Percentiles rank a stretch among this genome's conserved stretches.
Conservation (phyloP, 805 yeast genomes). For the Metschnikowia corniflorae region DNA sequence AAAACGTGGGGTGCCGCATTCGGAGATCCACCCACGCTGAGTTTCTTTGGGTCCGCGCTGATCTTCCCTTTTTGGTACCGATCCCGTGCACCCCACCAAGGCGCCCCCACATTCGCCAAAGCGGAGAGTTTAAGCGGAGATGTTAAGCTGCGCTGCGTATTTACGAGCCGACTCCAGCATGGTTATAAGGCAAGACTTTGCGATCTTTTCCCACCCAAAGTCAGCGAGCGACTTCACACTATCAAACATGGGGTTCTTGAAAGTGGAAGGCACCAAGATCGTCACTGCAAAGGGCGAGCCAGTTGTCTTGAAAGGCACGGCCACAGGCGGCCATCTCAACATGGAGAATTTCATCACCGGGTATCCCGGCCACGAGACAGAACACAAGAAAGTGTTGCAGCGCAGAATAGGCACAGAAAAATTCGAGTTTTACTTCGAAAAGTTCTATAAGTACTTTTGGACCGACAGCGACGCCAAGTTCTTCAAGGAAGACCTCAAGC, state of each 20-base stretch:
- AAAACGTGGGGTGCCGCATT: too few species aligned
- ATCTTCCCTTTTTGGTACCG: neutral
- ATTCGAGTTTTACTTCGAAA: conserved; percentile 47
- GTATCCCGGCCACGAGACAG: conserved; percentile 52
- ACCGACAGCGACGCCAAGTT: conserved; percentile 48
- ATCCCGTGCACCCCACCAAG: neutral
- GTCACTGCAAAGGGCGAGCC: conserved; percentile 38
- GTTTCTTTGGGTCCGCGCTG: neutral
- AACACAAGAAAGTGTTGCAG: conserved; percentile 41
- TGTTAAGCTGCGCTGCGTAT: too few species aligned
- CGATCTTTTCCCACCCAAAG: neutral
- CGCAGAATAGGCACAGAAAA: conserved; percentile 45
- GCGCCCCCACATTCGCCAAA: too few species aligned
- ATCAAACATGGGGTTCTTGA: conserved; percentile 26
- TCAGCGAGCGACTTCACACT: neutral
- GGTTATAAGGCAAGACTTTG: neutral
- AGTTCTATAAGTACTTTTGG: conserved; percentile 53
- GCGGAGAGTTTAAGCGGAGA: too few species aligned
- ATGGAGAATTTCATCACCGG: conserved; percentile 59
- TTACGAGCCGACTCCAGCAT: neutral
- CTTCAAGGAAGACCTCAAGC: conserved; percentile 35
- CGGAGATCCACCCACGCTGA: too few species aligned
- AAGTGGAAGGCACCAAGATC: conserved; percentile 46
- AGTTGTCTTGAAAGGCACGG: conserved; percentile 46
- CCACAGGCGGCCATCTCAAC: conserved; percentile 49